These are phyloP conservation scores for Aureoboletus auriporus DNA, from an alignment of 768 basidiomycete species.

Conservation along the genomic window DNA sequence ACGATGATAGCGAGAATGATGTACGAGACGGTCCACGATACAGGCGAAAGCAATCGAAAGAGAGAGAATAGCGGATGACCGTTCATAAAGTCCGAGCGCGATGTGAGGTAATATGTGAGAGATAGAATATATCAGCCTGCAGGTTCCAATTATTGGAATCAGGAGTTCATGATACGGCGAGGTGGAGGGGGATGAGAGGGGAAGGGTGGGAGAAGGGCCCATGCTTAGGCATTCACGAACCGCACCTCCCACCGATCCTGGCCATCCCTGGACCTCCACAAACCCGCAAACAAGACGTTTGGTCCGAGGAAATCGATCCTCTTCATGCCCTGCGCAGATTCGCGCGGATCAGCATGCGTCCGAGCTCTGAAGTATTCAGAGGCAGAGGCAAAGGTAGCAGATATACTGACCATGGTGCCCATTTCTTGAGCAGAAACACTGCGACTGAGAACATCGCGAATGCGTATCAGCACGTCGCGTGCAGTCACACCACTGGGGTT, in stretches of 20 bases:
- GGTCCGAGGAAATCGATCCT: conserved; percentile 36
- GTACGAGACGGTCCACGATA: conserved; percentile 12
- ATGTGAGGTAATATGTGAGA: conserved; percentile 12
- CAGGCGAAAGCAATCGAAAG: conserved; percentile 5
- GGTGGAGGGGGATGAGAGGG: too few relatives aligned
- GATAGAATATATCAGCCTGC: conserved; percentile 12
- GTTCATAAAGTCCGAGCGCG: conserved; percentile 14
- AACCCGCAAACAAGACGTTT: conserved; percentile 28
- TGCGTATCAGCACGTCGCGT: conserved; percentile 25
- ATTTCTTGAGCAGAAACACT: conserved; percentile 23
- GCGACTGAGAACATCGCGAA: conserved; percentile 25
- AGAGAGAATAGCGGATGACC: conserved; percentile 3
- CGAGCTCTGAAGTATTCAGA: conserved; percentile 28
- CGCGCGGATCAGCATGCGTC: conserved; percentile 28
- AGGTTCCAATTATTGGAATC: conserved; percentile 15
- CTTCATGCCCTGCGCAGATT: conserved; percentile 37
- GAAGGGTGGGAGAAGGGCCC: too few relatives aligned
- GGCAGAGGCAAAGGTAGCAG: conserved; percentile 16
- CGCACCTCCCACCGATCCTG: conserved; percentile 28
- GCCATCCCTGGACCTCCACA: conserved; percentile 24
- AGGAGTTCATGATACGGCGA: conserved; percentile 3
- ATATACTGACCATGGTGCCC: conserved; percentile 21
- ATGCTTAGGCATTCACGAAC: conserved; percentile 7
- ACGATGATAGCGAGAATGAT: conserved; percentile 4
- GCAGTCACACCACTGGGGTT: conserved; percentile 26